Conservation (phyloP, 2,329 filamentous ascomycete species). For the Hypoxylon sp. region DNA sequence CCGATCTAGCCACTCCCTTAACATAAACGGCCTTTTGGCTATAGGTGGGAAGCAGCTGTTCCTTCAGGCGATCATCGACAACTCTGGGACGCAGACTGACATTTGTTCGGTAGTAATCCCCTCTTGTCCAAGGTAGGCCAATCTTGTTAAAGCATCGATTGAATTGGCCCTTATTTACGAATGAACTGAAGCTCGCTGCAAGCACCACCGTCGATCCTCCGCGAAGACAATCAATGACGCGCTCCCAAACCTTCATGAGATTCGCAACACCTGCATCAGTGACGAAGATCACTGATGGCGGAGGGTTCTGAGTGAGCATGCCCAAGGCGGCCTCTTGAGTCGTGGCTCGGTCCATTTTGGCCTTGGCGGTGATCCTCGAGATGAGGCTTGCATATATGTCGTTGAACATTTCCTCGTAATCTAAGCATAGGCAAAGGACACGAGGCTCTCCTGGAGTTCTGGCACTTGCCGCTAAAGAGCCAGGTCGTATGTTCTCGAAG, state of each 20-base stretch:
- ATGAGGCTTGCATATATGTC: conserved; percentile 11
- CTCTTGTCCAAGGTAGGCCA: conserved; percentile 49
- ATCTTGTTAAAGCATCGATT: conserved; percentile 43
- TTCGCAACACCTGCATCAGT: conserved; percentile 11
- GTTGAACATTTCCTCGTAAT: conserved; percentile 12
- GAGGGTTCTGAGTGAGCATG: conserved; percentile 21
- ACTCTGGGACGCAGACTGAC: conserved; percentile 44
- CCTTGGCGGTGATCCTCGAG: conserved; percentile 14
- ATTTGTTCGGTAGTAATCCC: conserved; percentile 36
- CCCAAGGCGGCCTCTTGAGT: conserved; percentile 19
- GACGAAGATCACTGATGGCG: conserved; percentile 16
- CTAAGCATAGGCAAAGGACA: conserved; percentile 19
- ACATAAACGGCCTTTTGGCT: conserved; percentile 50
- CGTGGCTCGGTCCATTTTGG: conserved; percentile 17
- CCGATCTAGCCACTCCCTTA: conserved; percentile 38
- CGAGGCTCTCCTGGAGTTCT: conserved; percentile 18
- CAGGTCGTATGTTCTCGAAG: conserved; percentile 3
- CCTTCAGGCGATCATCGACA: conserved; percentile 34
- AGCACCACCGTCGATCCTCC: conserved; percentile 22
- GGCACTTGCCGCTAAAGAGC: conserved; percentile 4
- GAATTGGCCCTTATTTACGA: conserved; percentile 10
- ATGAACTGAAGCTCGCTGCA: conserved; percentile 19
- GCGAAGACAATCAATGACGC: conserved; percentile 20
- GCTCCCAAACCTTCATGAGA: conserved; percentile 13
- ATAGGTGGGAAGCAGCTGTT: conserved; percentile 44